Percentiles rank a stretch among this genome's conserved stretches.
These are phyloP conservation scores for Penicillium cataractarum DNA, from an alignment of 495 filamentous ascomycete genomes.

Conservation along the genomic window DNA sequence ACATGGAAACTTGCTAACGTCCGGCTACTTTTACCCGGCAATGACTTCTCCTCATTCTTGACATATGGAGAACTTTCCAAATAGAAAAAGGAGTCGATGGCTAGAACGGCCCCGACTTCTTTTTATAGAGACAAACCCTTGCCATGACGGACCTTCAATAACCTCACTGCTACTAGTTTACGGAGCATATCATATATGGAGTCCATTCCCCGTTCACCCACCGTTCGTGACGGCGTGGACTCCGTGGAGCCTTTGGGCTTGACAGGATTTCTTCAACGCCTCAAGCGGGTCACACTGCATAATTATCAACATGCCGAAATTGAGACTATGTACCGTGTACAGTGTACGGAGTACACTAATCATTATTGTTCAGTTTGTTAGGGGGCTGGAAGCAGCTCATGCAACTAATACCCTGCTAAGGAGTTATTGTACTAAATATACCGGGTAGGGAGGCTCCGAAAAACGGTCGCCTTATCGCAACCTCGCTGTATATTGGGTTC, in stretches of 20 bases:
- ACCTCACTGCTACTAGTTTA: neutral
- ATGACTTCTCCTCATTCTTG: no score
- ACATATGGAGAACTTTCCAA: neutral
- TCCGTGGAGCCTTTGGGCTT: neutral
- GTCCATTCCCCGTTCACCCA: neutral
- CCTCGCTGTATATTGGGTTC: neutral
- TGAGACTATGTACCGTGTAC: neutral
- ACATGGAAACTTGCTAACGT: slow-evolving; percentile 1
- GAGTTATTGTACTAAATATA: neutral
- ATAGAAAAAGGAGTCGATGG: neutral
- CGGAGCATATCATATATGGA: neutral
- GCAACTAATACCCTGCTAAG: neutral
- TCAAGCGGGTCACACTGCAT: slow-evolving; percentile 3
- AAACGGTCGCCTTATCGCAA: neutral
- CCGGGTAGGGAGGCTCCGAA: neutral
- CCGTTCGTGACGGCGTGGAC: slow-evolving; percentile 5
- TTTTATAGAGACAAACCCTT: neutral
- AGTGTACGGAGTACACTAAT: no score
- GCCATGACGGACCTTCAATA: neutral
- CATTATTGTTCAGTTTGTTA: no score
- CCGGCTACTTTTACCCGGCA: neutral
- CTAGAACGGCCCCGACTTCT: neutral
- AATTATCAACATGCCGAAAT: neutral
- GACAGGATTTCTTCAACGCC: slow-evolving; percentile 7
- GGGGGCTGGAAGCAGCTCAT: neutral